phyloP scores from a whole-genome alignment of 2,329 filamentous ascomycete species.

The Talaromyces rugulosus region DNA sequence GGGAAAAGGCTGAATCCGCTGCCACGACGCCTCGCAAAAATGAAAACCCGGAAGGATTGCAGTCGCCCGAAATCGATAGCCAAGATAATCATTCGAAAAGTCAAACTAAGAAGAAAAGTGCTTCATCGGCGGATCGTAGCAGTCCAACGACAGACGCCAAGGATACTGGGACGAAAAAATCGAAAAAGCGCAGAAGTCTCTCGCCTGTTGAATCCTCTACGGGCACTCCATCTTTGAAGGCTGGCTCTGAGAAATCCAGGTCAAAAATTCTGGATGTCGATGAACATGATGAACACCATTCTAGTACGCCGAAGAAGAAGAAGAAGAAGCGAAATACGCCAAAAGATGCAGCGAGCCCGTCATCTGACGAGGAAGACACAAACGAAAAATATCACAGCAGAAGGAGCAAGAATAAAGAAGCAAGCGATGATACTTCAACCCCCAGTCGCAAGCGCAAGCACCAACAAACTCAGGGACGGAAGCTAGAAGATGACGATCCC shows the following conservation, averaged over 20 bases:
- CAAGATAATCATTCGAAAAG: constrained; percentile 31
- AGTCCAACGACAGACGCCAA: constrained; percentile 18
- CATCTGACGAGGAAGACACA: background rate
- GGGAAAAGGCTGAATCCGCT: constrained; percentile 11
- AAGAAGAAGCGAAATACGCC: background rate
- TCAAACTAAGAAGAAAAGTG: constrained; percentile 24
- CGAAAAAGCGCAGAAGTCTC: background rate
- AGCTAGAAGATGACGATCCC: constrained; percentile 20
- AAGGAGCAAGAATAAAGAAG: constrained; percentile 18
- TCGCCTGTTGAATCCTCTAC: constrained; percentile 3
- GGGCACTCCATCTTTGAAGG: background rate
- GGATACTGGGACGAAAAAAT: background rate
- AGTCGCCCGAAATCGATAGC: constrained; percentile 1
- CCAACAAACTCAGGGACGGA: constrained; percentile 16
- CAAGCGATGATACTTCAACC: constrained; percentile 20
- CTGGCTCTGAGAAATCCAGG: background rate
- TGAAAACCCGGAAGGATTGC: background rate
- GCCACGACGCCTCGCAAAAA: background rate
- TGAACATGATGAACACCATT: background rate
- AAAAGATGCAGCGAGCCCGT: background rate
- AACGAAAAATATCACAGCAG: background rate
- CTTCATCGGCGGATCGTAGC: constrained; percentile 23
- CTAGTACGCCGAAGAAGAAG: background rate
- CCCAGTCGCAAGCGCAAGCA: constrained; percentile 20
- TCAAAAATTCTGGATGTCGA: background rate